Base-by-base conservation (phyloP, 257 asterid genomes). In the Henckelia pumila region DNA sequence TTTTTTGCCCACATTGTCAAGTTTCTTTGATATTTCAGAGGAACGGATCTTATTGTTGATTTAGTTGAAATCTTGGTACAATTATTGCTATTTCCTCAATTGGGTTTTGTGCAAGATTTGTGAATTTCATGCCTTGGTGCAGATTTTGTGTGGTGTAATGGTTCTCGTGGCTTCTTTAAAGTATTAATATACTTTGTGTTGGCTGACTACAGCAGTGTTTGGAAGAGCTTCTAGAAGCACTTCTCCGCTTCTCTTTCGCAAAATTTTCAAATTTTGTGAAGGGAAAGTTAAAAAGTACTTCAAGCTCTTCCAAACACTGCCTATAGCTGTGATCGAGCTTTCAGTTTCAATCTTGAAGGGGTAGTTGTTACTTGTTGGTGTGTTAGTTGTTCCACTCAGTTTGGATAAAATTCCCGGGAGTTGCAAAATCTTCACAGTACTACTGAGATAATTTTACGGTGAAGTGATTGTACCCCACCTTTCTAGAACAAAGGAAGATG, bases 31-130 rank as follows among this genome's bases (percentile, higher is more conserved):
- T 29, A n/a, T 32, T 75, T 23, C 50, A 20, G 57, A n/a, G n/a
- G 11, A 28, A 19, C 68, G 44, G 75, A 78, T 74, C 74, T 76
- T 69, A 32, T 56, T 60, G 1, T 57, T 33, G 52, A 30, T 66
- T 50, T 53, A 33, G 61, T 4, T 47, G 67, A 44, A 69, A 30
- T 74, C 7, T 70, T 32, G 71, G 67, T 32, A 52, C 33, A 25
- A 10, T 47, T 67, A 71, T 64, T 76, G 76, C 11, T 33, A 60
- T 63, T 33, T 73, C 50, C 7, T 59, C n/a, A n/a, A n/a, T n/a
- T n/a, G n/a, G n/a, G n/a, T n/a, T n/a, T n/a, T n/a, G n/a, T 56
- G 60, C 26, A 20, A 62, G 16, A n/a, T 13, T 55, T 60, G 71
- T 56, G 68, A 49, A 67, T 63, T 44, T 69, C 25, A 56, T 32